These are phyloP conservation scores for Aphanomyces astaci DNA, from an alignment of 352 stramenopile genomes.

Conservation along the genomic window DNA sequence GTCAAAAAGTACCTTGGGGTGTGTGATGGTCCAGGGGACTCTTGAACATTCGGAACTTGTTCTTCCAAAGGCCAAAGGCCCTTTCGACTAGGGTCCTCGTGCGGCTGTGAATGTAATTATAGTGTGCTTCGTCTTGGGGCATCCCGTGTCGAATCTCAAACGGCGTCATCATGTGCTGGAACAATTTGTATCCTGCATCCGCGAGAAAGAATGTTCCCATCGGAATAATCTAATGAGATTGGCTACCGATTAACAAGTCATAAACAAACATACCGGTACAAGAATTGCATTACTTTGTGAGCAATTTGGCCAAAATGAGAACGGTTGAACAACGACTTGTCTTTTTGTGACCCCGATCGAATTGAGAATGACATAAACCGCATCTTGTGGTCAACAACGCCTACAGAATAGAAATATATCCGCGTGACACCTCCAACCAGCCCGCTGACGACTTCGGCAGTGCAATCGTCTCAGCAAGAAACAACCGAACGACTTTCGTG, in stretches of 20 bases:
- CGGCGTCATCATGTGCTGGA: not conserved
- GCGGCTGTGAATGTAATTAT: not conserved
- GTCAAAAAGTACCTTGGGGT: not conserved
- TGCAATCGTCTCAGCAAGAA: not conserved
- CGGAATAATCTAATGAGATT: not conserved
- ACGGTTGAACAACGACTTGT: not conserved
- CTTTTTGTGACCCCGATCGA: not conserved
- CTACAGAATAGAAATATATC: not conserved
- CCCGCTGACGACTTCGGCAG: not conserved
- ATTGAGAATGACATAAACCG: not conserved
- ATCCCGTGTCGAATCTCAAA: not conserved
- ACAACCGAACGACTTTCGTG: not conserved
- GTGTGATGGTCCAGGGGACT: not conserved
- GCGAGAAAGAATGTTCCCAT: not conserved
- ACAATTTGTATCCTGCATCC: not conserved
- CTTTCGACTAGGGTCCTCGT: too few species aligned
- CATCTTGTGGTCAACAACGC: not conserved
- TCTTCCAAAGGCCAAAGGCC: not conserved
- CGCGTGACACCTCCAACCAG: not conserved
- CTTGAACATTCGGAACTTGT: not conserved
- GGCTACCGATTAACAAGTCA: too few species aligned
- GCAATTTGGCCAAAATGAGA: not conserved
- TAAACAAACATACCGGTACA: too few species aligned
- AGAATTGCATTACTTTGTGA: constrained; percentile 3
- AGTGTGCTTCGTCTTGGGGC: not conserved